Evolutionary conservation across 2,329 filamentous ascomycete genomes (phyloP), one percentile per base, ranked within the genome.

Genomic region (Trichoderma semiorbis): DNA sequence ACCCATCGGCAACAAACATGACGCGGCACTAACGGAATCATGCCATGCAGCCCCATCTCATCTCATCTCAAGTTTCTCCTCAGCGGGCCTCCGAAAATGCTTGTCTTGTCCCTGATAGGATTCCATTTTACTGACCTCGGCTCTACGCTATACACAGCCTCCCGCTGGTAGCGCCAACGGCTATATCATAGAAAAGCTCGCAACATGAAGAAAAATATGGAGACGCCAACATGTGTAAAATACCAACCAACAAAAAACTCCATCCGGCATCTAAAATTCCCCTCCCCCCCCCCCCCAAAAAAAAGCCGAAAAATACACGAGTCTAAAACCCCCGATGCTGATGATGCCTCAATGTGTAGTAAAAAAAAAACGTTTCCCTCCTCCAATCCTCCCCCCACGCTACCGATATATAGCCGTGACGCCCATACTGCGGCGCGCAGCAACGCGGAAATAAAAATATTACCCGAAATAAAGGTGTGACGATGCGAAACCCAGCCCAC

Each of bases 241-340:
- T 30, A 53, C 32, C 21, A 50, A 43, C 36, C 34, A 36, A 53
- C 30, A 64, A 55, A 14, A 53, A 70, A 63, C 58, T 43, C 60
- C 43, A 63, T n/a, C 60, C 68, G 18, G 68, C 68, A 70, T 70
- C 70, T 69, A 72, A 63, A 26, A 43, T 32, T 7, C 43, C 21
- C 30, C 30, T 1, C 16, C 57, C 57, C 21, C 30, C 30, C 1
- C 16, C 57, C 57, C 7, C 21, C 3, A 61, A 32, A 26, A 30
- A 10, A 16, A 53, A 26, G 28, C 57, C 60, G 32, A 69, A 63
- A 63, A 62, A 63, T 72, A 72, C 70, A 72, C 26, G 66, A 63
- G 65, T 72, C 47, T 69, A 69, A 57, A 50, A 32, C 34, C 60
- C 64, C 63, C 70, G 24, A 71, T 71, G 70, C 70, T 63, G 53